Evolutionary conservation across 1,284 basidiomycete genomes (phyloP).

Genomic region (Neonothopanus nambi): DNA sequence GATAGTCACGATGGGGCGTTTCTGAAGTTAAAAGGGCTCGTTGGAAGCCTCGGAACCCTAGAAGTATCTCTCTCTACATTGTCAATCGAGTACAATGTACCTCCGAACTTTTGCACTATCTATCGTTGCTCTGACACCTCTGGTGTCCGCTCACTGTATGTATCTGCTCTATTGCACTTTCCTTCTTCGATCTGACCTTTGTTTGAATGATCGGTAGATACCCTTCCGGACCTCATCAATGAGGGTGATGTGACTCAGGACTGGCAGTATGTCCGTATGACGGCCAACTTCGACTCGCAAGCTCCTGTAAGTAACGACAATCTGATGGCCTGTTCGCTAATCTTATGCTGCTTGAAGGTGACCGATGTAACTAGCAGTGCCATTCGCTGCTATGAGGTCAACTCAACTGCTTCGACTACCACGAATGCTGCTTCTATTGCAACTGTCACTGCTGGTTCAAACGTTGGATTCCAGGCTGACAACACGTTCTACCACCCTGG

Average conservation of each 20-base stretch:
- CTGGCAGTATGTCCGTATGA: conserved; percentile 46
- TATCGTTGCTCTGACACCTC: too few species aligned
- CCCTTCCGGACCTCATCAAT: conserved; percentile 36
- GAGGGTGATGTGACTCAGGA: conserved; percentile 31
- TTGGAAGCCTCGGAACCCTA: too few species aligned
- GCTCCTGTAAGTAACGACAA: conserved; percentile 32
- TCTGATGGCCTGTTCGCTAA: not conserved
- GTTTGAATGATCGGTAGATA: conserved; percentile 24
- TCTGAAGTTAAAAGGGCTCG: too few species aligned
- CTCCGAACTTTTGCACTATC: too few species aligned
- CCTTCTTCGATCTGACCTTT: too few species aligned
- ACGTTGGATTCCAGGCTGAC: conserved; percentile 34
- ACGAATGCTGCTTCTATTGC: conserved; percentile 38
- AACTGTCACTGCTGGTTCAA: conserved; percentile 40
- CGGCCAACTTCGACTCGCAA: conserved; percentile 42
- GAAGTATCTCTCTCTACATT: too few species aligned
- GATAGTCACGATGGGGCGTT: too few species aligned
- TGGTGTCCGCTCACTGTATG: too few species aligned
- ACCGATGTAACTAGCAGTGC: conserved; percentile 43
- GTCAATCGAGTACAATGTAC: too few species aligned
- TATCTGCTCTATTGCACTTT: too few species aligned
- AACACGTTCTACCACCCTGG: conserved; percentile 37
- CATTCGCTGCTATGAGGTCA: conserved; percentile 48
- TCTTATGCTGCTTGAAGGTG: conserved; percentile 27
- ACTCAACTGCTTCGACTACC: conserved; percentile 24